Base-by-base conservation (phyloP, 1,139 yeast genomes). In the Geotrichum cucujoidarum region DNA sequence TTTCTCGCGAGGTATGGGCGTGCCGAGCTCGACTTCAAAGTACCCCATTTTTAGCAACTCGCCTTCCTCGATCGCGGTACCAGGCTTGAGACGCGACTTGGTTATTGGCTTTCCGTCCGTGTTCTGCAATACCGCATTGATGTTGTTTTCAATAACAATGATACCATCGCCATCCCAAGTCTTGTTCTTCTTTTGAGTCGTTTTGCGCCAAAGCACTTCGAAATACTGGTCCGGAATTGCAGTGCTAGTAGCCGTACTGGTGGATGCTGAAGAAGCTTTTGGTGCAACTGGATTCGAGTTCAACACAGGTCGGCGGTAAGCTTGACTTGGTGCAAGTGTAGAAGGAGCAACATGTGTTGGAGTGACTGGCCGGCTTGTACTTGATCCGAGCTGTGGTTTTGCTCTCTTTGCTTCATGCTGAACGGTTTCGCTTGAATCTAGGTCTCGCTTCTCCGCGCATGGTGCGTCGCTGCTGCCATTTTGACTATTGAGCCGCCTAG, bases 91-190 rank as follows among this genome's bases (percentile, higher is more conserved):
- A 18, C 44, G 27, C 4, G 42, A 30, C 32, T 48, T 43, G 3
- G 48, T 42, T 1, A 50, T 42, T 29, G 39, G 47, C 50, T 60
- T 58, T 11, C 64, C 65, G 4, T 56, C 52, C 4, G 55, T 53
- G 18, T 62, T 56, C 21, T 59, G 55, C 52, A 61, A 39, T 37
- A 25, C 55, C 29, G 52, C 51, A 13, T 22, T 34, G 39, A 57
- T 55, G 10, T 40, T 35, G 17, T 38, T 50, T 14, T 50, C 53
- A 1, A 72, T 57, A 0, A 64, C 54, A 4, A 86, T 70, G 22
- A 67, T 65, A 0, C 96, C 97, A 66, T 92, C 98, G 2, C 95
- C 95, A 50, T 88, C 95, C 98, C 98, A 92, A 0, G 90, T 82
- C 62, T 90, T 90, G 64, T 89, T 81, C 71, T 90, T 89, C 66